Conservation (phyloP, 345 rosid genomes). For the Citrus trifoliata region DNA sequence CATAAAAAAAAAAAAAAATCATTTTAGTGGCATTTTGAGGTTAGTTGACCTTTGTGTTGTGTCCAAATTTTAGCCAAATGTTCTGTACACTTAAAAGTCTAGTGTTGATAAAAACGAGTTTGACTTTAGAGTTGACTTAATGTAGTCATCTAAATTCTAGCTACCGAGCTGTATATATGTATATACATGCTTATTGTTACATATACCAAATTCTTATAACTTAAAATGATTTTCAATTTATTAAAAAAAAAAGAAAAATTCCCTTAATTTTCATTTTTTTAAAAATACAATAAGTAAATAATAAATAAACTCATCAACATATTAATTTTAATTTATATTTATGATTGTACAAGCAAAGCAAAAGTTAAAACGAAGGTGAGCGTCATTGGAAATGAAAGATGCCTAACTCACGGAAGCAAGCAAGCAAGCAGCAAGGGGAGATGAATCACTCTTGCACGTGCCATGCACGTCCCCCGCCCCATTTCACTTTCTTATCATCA, state of each 20-base stretch:
- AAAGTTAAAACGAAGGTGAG: no score
- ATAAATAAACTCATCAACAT: no score
- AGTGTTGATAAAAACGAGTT: not conserved
- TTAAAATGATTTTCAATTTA: not conserved
- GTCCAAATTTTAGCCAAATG: not conserved
- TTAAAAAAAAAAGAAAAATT: not conserved
- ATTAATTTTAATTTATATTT: no score
- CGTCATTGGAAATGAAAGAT: not conserved
- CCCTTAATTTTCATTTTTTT: no score
- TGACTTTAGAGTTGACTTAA: not conserved
- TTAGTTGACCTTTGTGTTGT: not conserved
- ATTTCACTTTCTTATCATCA: not conserved
- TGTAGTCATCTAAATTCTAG: no score
- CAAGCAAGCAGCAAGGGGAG: no score
- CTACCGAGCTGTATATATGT: no score
- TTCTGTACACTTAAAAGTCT: not conserved
- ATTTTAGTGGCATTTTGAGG: not conserved
- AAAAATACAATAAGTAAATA: no score
- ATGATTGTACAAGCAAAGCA: no score
- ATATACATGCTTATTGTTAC: not conserved
- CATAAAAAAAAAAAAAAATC: not conserved
- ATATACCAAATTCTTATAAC: not conserved
- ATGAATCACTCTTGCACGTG: conserved; percentile 4
- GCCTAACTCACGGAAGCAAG: not conserved
- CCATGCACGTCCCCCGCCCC: not conserved